phyloP scores from a whole-genome alignment of 2,329 filamentous ascomycete genomes.

The Ophiognomonia clavigignenti-juglandacearum region DNA sequence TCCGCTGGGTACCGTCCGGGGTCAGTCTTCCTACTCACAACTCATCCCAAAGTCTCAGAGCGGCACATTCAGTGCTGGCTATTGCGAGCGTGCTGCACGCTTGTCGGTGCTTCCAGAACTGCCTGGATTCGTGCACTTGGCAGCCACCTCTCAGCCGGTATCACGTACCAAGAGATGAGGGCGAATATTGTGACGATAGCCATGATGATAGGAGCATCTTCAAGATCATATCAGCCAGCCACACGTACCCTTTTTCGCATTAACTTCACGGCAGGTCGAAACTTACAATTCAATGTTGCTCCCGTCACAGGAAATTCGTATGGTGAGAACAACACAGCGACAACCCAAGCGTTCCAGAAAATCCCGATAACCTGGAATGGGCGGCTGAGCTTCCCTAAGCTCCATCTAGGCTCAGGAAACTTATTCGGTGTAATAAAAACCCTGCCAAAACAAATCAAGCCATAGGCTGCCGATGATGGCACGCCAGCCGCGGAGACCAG shows the following conservation, averaged over 20 bases:
- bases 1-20: no score
- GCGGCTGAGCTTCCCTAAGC: slow-evolving; percentile 36
- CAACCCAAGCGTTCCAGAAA: slow-evolving; percentile 46
- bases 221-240: not conserved
- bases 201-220: slow-evolving; percentile 46
- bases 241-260: not conserved
- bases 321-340: slow-evolving; percentile 41
- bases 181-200: slow-evolving; percentile 42
- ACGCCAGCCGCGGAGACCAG: slow-evolving; percentile 49
- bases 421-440: slow-evolving; percentile 41
- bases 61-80: no score
- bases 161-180: slow-evolving; percentile 41
- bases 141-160: slow-evolving; percentile 41
- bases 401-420: slow-evolving; percentile 43
- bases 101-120: not conserved
- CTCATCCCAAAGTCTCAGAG: no score
- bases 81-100: not conserved
- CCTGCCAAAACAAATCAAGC: slow-evolving; percentile 43
- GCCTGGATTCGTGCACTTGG: slow-evolving; percentile 37
- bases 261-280: no score
- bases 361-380: slow-evolving; percentile 42
- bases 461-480: slow-evolving; percentile 46
- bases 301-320: slow-evolving; percentile 39
- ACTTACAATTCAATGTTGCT: slow-evolving; percentile 33
- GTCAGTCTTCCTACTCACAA: no score